Conservation (phyloP, 495 filamentous ascomycete species). For the Aspergillus taichungensis region DNA sequence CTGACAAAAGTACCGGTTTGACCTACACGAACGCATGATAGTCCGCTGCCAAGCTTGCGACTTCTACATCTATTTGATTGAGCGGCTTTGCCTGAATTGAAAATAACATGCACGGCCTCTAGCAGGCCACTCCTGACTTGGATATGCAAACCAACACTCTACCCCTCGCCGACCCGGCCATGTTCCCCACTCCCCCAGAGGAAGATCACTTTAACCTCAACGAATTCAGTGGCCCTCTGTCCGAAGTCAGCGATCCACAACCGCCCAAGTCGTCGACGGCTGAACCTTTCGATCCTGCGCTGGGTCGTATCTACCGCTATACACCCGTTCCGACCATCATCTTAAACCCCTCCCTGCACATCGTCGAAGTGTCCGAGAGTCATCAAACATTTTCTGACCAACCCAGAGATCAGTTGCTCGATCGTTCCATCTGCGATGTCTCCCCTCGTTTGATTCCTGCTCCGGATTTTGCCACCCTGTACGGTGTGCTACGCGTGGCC, state of each 20-base stretch:
- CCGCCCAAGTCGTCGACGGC: background rate
- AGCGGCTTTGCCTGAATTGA: too few relatives aligned
- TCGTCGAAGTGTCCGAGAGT: constrained; percentile 42
- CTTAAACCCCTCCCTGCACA: constrained; percentile 35
- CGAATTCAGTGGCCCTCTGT: background rate
- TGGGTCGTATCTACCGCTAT: constrained; percentile 35
- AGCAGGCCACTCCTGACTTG: background rate
- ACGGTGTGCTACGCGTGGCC: constrained; percentile 36
- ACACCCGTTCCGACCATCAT: constrained; percentile 43
- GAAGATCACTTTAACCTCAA: constrained; percentile 10
- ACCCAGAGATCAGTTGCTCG: constrained; percentile 30
- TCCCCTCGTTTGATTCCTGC: constrained; percentile 25
- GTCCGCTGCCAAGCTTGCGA: too few relatives aligned
- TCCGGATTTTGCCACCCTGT: constrained; percentile 29
- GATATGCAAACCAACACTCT: background rate
- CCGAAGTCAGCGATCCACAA: background rate
- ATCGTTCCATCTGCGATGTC: constrained; percentile 33
- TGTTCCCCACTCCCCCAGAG: constrained; percentile 18
- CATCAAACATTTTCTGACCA: constrained; percentile 32
- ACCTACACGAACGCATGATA: too few relatives aligned
- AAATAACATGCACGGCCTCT: too few relatives aligned
- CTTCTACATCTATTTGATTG: too few relatives aligned
- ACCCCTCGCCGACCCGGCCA: background rate
- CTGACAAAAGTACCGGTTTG: too few relatives aligned
- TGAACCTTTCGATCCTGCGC: constrained; percentile 2